A percentile compares a stretch with the other conserved stretches of the same genome.
Evolutionary conservation across 768 basidiomycete species (phyloP).

Genomic region (Dioszegia aurantiaca): DNA sequence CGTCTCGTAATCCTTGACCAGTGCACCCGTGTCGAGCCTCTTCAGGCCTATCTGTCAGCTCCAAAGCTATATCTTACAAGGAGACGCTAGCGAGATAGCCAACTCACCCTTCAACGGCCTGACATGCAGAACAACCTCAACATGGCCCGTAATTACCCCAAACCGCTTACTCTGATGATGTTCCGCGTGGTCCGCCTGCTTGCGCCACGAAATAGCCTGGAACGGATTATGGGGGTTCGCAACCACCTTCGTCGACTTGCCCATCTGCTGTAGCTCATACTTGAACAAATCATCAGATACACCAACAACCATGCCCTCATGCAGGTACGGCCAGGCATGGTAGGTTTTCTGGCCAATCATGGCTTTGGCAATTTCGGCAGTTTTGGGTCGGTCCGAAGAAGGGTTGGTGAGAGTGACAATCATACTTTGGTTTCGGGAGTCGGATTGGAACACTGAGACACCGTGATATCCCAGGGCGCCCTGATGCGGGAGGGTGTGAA

Average conservation of each 20-base stretch:
- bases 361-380: slow-evolving; percentile 69
- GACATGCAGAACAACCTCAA: slow-evolving; percentile 83
- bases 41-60: slow-evolving; percentile 89
- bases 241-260: slow-evolving; percentile 54
- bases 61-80: too few relatives aligned
- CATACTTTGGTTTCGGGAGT: slow-evolving; percentile 91
- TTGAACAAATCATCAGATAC: slow-evolving; percentile 83
- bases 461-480: slow-evolving; percentile 76
- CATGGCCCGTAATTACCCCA: slow-evolving; percentile 76
- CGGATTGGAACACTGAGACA: slow-evolving; percentile 88
- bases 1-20: slow-evolving; percentile 91
- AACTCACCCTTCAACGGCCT: slow-evolving; percentile 80
- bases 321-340: slow-evolving; percentile 89
- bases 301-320: slow-evolving; percentile 81
- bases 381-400: slow-evolving; percentile 60
- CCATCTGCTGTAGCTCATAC: slow-evolving; percentile 61
- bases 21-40: slow-evolving; percentile 79
- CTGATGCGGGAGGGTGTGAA: slow-evolving; percentile 79
- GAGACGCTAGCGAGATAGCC: too few relatives aligned
- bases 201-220: slow-evolving; percentile 71
- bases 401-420: slow-evolving; percentile 77
- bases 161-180: slow-evolving; percentile 79
- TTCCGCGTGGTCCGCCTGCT: slow-evolving; percentile 77
- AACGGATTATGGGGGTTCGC: slow-evolving; percentile 70
- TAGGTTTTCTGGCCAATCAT: slow-evolving; percentile 76